Evolutionary conservation across 2,329 filamentous ascomycete genomes (phyloP).

Genomic region (Fusarium multiceps): DNA sequence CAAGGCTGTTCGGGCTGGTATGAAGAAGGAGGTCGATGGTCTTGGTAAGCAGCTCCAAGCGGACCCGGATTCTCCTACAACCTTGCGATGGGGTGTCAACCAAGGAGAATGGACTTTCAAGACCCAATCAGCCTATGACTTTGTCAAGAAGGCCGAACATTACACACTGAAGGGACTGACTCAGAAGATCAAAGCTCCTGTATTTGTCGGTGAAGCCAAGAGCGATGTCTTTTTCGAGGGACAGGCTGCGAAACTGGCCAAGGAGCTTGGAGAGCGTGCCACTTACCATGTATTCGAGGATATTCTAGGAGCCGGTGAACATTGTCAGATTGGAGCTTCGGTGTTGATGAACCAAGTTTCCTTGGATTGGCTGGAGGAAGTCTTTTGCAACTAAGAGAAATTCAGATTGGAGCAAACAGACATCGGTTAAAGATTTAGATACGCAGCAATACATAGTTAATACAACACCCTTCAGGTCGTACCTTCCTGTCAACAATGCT

Average conservation of each 20-base stretch:
- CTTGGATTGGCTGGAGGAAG: slow-evolving; percentile 23
- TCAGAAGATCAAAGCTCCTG: slow-evolving; percentile 40
- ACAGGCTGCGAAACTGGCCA: slow-evolving; percentile 2
- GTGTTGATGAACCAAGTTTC: slow-evolving; percentile 22
- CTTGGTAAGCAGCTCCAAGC: not conserved
- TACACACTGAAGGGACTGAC: slow-evolving; percentile 31
- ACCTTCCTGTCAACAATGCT: not conserved
- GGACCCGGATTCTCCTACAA: not conserved
- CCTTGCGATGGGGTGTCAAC: slow-evolving; percentile 3
- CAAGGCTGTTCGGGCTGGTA: not conserved
- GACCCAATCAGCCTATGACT: slow-evolving; percentile 7
- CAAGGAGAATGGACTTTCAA: slow-evolving; percentile 25
- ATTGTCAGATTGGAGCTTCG: slow-evolving; percentile 13
- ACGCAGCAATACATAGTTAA: accelerated
- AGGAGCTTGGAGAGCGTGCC: slow-evolving; percentile 1
- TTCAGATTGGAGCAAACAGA: not conserved
- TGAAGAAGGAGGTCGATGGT: not conserved
- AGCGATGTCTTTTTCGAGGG: slow-evolving; percentile 24
- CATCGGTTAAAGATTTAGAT: accelerated
- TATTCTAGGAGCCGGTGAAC: not conserved
- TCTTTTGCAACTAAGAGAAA: not conserved
- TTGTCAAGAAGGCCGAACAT: not conserved
- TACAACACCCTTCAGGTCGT: accelerated
- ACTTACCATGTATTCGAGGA: slow-evolving; percentile 13
- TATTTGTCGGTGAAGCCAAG: slow-evolving; percentile 24